A percentile compares a stretch with the other conserved stretches of the same genome.
phyloP scores from a whole-genome alignment of 805 yeast genomes.

The Metschnikowia koreensis region DNA sequence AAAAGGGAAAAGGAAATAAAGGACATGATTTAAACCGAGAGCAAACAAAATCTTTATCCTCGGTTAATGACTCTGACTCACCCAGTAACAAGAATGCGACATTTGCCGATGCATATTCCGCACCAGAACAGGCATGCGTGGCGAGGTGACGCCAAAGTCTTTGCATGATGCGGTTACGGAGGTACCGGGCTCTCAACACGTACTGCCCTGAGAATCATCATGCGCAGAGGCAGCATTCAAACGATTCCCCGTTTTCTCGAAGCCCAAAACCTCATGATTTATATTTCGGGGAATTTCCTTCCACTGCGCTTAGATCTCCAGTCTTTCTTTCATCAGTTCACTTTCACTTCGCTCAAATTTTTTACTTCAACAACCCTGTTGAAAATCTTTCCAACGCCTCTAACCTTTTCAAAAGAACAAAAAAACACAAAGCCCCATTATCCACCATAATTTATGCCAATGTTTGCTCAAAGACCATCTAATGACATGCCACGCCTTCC shows the following conservation, averaged over 20 bases:
- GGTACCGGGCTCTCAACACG: slow-evolving; percentile 5
- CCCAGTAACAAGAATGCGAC: background rate
- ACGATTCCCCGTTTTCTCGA: background rate
- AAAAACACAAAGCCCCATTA: background rate
- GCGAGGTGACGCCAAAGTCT: background rate
- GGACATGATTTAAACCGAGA: too few relatives aligned
- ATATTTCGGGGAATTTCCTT: background rate
- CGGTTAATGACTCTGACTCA: background rate
- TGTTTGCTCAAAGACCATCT: slow-evolving; percentile 10
- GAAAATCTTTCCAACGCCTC: background rate
- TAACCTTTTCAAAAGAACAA: background rate
- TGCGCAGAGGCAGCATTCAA: slow-evolving; percentile 1
- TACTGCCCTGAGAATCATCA: background rate
- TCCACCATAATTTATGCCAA: background rate
- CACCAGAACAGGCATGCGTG: background rate
- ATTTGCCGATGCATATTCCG: background rate
- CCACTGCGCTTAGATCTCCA: too few relatives aligned
- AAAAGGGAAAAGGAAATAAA: too few relatives aligned
- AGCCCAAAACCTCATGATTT: background rate
- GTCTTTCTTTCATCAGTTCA: background rate
- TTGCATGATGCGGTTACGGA: slow-evolving; percentile 6
- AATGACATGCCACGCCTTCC: slow-evolving; percentile 14
- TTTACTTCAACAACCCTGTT: background rate
- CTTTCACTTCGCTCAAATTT: background rate
- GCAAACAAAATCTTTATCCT: too few relatives aligned